Conservation (phyloP, 352 stramenopile genomes). For the Phytophthora foliorum region DNA sequence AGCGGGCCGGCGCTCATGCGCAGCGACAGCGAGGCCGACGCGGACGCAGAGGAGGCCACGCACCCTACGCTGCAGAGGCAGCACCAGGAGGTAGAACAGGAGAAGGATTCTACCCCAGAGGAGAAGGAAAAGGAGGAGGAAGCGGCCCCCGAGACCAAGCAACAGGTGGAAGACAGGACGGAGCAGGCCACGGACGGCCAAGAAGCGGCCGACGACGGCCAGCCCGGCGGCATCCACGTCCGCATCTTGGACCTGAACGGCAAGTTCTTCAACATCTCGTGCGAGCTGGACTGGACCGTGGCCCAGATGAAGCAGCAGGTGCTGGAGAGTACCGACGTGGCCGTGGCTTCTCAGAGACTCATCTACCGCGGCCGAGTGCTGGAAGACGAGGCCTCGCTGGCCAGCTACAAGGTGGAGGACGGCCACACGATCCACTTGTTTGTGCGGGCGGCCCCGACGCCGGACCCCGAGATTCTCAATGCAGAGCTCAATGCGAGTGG, state of each 20-base stretch:
- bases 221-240: conserved; percentile 60
- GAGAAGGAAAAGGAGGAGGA: conserved; percentile 27
- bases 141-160: conserved; percentile 3
- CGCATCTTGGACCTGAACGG: conserved; percentile 88
- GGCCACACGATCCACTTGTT: conserved; percentile 94
- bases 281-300: conserved; percentile 74
- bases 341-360: conserved; percentile 81
- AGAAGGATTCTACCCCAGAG: conserved; percentile 4
- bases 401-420: conserved; percentile 91
- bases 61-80: conserved; percentile 34
- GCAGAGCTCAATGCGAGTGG: conserved; percentile 46
- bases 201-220: conserved; percentile 20
- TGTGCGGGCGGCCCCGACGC: conserved; percentile 70
- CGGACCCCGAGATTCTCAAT: conserved; percentile 66
- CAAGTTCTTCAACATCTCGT: conserved; percentile 86
- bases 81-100: conserved; percentile 25
- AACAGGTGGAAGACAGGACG: conserved; percentile 18
- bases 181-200: conserved; percentile 20
- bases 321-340: conserved; percentile 76
- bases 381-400: conserved; percentile 78
- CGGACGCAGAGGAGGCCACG: conserved; percentile 35
- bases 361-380: conserved; percentile 94
- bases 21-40: conserved; percentile 37
- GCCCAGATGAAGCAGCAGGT: conserved; percentile 76
- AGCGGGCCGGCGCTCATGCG: conserved; percentile 41